Base-by-base conservation (phyloP, 2,329 filamentous ascomycete genomes). In the Microascus cirrosus region DNA sequence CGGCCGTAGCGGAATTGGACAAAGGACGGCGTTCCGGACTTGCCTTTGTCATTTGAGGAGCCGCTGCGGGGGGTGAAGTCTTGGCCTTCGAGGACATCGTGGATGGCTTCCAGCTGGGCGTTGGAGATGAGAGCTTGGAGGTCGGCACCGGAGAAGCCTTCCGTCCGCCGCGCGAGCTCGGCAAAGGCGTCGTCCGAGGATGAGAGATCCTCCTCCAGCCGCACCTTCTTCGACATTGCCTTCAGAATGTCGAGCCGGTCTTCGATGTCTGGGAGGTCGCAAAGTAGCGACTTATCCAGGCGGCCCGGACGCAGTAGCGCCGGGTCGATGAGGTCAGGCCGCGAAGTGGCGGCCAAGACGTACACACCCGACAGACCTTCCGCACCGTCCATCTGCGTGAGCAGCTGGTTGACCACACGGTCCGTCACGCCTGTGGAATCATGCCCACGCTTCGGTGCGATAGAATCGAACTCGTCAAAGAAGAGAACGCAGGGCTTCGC, bases 391-490 rank as follows among this genome's bases (percentile, higher is more conserved):
- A 99, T 99, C 71, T 97, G 93, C 0, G 95, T 99, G 12, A 99
- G 81, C 59, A 99, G 84, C 76, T 99, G 95, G 70, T 99, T 99
- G 64, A 99, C 94, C 0, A 99, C 95, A 42, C 95, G 85, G 71
- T 99, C 95, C 0, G 94, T 99, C n/a, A 99, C 95, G 62, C 95
- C 94, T 0, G 94, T 99, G 1, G 88, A 94, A 70, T 99, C 95
- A 68, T 99, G 94, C 0, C 94, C 94, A 73, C 94, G 83, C 73
- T 97, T 99, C 2, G 94, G 94, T 0, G 95, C 95, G 62, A 99
- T 97, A 45, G 89, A 92, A 73, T 99, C 94, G 67, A 99, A 99
- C 70, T 99, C 94, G 68, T 99, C 94, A 68, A 99, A 99, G 78
- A 99, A 99, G 10, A 99, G 78, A 4, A 99, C 89, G 65, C 94